Base-by-base conservation (phyloP, 2,329 filamentous ascomycete species). In the Bipolaris cookei region DNA sequence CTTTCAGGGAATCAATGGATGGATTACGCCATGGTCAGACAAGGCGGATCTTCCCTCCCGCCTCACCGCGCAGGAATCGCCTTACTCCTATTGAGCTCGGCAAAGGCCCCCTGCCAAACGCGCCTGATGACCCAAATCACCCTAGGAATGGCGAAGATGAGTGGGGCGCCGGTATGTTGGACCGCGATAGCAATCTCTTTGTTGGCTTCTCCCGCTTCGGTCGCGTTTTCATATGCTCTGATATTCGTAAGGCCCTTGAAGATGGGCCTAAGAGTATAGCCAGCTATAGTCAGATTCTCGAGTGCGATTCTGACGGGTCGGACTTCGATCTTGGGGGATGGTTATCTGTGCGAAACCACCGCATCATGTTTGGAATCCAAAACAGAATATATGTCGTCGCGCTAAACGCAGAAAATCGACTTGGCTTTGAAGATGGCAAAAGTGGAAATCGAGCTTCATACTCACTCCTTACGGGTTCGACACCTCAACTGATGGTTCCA, bases 141-240 rank as follows among this genome's bases (percentile, higher is more conserved):
- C 14, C 39, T 18, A 30, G 32, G 3, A 45, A 43, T 23, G 23
- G 35, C 7, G 50, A 54, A 18, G 54, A 57, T n/a, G 49, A 54
- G 21, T 57, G 54, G 54, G 54, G 54, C 14, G 54, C 54, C 23
- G 54, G 54, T 11, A 57, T 57, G 54, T 38, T 57, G 18, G 54
- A 57, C n/a, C 49, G 54, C 3, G 30, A 42, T 3, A 57, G 54
- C 28, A 45, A 57, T 25, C 49, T 57, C 13, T 57, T 57, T 18
- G 44, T 57, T 4, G 54, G 54, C 13, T 43, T 54, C 23, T 57
- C 54, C 3, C 43, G 54, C 18, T n/a, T 43, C 8, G 54, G 54
- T 13, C 37, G 50, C 14, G 28, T 57, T 11, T 57, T 57, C 4
- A 23, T 57, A 2, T 57, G 54, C 23, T 25, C 30, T 11, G 37